A percentile compares a stretch with the other conserved stretches of the same genome.
phyloP scores from a whole-genome alignment of 306 rosid species.

The Betula pendula region DNA sequence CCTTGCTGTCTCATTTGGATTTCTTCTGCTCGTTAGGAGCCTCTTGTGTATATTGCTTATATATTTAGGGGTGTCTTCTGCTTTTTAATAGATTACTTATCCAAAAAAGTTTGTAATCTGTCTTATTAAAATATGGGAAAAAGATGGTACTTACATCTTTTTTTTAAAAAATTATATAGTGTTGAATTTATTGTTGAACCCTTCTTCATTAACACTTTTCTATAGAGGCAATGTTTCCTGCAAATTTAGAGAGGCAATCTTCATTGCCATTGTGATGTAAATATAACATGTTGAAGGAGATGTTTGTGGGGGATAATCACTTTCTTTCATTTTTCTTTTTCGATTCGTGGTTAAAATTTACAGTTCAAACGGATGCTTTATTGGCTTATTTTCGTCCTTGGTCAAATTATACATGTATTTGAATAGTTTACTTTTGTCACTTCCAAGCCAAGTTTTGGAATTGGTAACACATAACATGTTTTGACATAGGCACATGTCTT shows the following conservation, averaged over 20 bases:
- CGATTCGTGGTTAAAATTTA: conserved; percentile 32
- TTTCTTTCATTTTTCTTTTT: conserved; percentile 42
- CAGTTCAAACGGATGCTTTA: conserved; percentile 34
- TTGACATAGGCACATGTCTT: too few species aligned
- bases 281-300: conserved; percentile 74
- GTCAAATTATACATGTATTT: conserved; percentile 16
- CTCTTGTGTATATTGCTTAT: too few species aligned
- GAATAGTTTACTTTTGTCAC: too few species aligned
- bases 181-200: conserved; percentile 39
- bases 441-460: too few species aligned
- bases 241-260: conserved; percentile 71
- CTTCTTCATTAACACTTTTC: conserved; percentile 38
- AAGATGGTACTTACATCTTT: conserved; percentile 22
- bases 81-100: too few species aligned
- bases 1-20: too few species aligned
- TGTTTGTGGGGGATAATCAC: conserved; percentile 50
- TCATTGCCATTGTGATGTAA: conserved; percentile 87
- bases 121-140: conserved; percentile 30
- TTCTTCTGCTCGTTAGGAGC: too few species aligned
- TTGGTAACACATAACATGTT: neutral
- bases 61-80: too few species aligned
- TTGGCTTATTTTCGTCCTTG: conserved; percentile 15
- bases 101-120: conserved; percentile 36
- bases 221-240: conserved; percentile 54
- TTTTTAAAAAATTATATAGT: conserved; percentile 18